Evolutionary conservation across 2,329 filamentous ascomycete species (phyloP).

Genomic region (Onygena corvina): DNA sequence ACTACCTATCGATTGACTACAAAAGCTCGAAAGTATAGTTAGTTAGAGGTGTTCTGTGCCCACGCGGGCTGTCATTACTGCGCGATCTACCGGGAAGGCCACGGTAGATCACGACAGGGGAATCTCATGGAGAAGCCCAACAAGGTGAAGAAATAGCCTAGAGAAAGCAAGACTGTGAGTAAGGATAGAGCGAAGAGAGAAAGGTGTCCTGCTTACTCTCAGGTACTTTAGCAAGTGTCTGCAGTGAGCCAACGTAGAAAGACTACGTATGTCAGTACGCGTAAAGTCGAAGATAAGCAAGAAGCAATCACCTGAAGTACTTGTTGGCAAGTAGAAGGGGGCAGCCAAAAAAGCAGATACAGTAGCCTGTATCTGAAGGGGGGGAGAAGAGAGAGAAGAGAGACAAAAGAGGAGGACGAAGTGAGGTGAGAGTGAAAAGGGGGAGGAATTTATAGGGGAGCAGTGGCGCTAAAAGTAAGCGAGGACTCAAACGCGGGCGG

Average conservation of each 20-base stretch:
- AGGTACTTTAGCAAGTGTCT: conserved; percentile 6
- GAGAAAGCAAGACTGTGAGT: neutral
- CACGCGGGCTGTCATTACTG: conserved; percentile 8
- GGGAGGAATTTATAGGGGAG: conserved; percentile 12
- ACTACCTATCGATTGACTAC: too few species aligned
- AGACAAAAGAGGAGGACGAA: conserved; percentile 7
- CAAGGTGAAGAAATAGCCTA: conserved; percentile 4
- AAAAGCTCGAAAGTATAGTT: neutral
- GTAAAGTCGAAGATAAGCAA: neutral
- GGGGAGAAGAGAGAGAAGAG: conserved; percentile 5
- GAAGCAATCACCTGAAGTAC: neutral
- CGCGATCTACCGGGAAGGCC: neutral
- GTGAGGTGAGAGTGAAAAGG: conserved; percentile 7
- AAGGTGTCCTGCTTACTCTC: conserved; percentile 1
- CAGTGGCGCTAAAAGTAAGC: conserved; percentile 11
- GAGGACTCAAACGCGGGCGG: neutral
- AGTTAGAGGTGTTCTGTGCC: neutral
- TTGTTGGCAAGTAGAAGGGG: neutral
- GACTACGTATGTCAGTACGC: neutral
- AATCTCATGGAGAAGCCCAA: conserved; percentile 7
- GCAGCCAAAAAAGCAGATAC: conserved; percentile 1
- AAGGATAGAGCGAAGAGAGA: neutral
- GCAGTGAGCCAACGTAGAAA: neutral
- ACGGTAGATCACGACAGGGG: conserved; percentile 8
- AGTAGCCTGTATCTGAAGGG: neutral